Base-by-base conservation (phyloP, 495 filamentous ascomycete species). In the Saxophila tyrrhenica region DNA sequence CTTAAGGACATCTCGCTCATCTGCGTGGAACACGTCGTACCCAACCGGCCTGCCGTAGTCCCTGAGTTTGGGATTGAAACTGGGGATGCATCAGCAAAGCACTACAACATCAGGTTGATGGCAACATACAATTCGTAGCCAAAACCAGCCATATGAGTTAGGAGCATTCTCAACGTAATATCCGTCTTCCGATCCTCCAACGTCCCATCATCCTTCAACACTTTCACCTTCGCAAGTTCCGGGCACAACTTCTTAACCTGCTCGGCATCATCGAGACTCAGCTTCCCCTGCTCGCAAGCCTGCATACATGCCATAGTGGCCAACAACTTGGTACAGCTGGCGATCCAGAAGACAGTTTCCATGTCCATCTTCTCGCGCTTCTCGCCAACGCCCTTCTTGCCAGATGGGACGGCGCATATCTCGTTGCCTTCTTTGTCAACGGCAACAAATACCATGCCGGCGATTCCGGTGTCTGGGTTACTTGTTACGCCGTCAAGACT, bases 131-230 rank as follows among this genome's bases (percentile, higher is more conserved):
- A 52, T 19, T 52, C 50, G 24, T 70, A 70, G 38, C 57, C 67
- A 59, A 70, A 71, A 19, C 59, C 63, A 68, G 68, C 68, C 22
- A 79, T 83, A 68, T 84, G 82, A 20, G 60, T 71, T 25, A 85
- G 59, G 9, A 84, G 61, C 80, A 83, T 84, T 46, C 79, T 66
- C 46, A 85, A 59, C 0, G 81, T 83, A 47, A 84, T 82, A 0
- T 68, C 67, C 2, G 62, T 68, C 48, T 77, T 72, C 63, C 79
- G 80, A 19, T 74, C 69, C 21, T 72, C 60, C 8, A 78, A 61
- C 16, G 65, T 69, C 1, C 73, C 74, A 52, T 77, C 67, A 7
- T 65, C 65, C 39, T 68, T 63, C n/a, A 80, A 51, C 0, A 80
- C 73, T 51, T 77, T 66, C 5, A 77, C 52, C 11, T 62, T 64